These are phyloP conservation scores for Ceratocystis eucalypticola DNA, from an alignment of 2,329 filamentous ascomycete genomes.

Conservation along the genomic window DNA sequence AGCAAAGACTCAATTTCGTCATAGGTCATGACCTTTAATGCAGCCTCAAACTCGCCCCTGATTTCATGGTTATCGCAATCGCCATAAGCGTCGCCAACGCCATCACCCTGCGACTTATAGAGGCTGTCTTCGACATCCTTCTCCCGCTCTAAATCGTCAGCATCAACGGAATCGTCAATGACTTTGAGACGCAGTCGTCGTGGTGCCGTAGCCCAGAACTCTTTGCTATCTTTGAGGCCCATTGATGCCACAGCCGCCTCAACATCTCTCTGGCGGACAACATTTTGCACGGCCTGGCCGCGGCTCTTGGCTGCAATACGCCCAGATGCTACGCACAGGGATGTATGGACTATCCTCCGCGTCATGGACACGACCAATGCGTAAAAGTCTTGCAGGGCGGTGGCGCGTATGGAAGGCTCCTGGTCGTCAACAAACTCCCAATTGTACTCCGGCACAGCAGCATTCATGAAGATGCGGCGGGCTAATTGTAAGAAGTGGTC, in stretches of 20 bases:
- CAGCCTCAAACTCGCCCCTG: conserved; percentile 18
- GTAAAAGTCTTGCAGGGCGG: conserved; percentile 64
- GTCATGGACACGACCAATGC: conserved; percentile 54
- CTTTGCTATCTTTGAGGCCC: conserved; percentile 23
- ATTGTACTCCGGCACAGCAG: conserved; percentile 45
- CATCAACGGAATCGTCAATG: conserved; percentile 26
- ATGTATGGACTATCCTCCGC: conserved; percentile 53
- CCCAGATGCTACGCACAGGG: conserved; percentile 56
- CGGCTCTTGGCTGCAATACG: conserved; percentile 42
- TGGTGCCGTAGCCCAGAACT: conserved; percentile 37
- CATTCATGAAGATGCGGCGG: conserved; percentile 63
- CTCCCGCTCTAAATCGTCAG: conserved; percentile 19
- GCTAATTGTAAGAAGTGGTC: conserved; percentile 51
- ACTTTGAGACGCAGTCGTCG: conserved; percentile 38
- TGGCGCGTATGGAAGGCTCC: conserved; percentile 57
- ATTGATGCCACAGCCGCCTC: conserved; percentile 37
- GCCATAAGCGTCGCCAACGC: conserved; percentile 6
- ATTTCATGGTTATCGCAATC: neutral
- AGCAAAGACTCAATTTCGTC: conserved; percentile 33
- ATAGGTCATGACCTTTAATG: conserved; percentile 28
- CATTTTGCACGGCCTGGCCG: conserved; percentile 24
- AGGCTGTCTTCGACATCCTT: conserved; percentile 11
- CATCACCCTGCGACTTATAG: conserved; percentile 22
- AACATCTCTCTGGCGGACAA: conserved; percentile 30
- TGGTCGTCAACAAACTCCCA: conserved; percentile 48